A percentile compares a stretch with the other conserved stretches of the same genome.
Evolutionary conservation across 805 yeast genomes (phyloP).

Genomic region (Suhomyces kilbournensis): DNA sequence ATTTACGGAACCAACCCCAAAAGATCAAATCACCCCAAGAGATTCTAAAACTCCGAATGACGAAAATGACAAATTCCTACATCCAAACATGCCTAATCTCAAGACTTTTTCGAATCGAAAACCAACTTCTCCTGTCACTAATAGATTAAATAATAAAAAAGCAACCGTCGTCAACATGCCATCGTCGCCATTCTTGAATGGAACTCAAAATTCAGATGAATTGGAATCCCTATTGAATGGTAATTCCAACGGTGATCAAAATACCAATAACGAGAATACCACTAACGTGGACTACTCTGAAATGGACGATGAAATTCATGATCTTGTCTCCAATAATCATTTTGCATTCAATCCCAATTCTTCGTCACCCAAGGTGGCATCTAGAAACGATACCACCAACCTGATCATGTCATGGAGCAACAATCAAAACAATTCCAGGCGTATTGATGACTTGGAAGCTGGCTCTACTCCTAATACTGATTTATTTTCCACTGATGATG

Average conservation of each 20-base stretch:
- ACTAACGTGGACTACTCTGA: slow-evolving; percentile 11
- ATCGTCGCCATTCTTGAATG: slow-evolving; percentile 35
- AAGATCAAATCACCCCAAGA: slow-evolving; percentile 26
- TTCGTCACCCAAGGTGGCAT: slow-evolving; percentile 34
- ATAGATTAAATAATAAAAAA: slow-evolving; percentile 15
- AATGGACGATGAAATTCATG: slow-evolving; percentile 20
- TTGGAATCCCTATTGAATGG: slow-evolving; percentile 15
- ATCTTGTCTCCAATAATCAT: slow-evolving; percentile 13
- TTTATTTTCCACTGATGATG: slow-evolving; percentile 21
- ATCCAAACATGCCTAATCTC: slow-evolving; percentile 29
- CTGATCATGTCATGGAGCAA: slow-evolving; percentile 27
- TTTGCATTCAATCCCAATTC: slow-evolving; percentile 14
- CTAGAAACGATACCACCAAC: slow-evolving; percentile 35
- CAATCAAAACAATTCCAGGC: background rate
- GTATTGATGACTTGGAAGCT: slow-evolving; percentile 7
- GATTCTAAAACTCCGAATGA: slow-evolving; percentile 20
- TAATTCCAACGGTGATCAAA: slow-evolving; percentile 5
- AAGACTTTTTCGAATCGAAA: slow-evolving; percentile 26
- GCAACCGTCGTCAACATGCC: slow-evolving; percentile 35
- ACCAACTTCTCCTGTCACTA: slow-evolving; percentile 20
- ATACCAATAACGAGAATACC: background rate
- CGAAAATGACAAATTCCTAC: slow-evolving; percentile 13
- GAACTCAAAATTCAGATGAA: slow-evolving; percentile 12
- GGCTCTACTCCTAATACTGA: slow-evolving; percentile 29
- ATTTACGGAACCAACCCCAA: slow-evolving; percentile 42